Base-by-base conservation (phyloP, 2,329 filamentous ascomycete species). In the Aspergillus clavatus region DNA sequence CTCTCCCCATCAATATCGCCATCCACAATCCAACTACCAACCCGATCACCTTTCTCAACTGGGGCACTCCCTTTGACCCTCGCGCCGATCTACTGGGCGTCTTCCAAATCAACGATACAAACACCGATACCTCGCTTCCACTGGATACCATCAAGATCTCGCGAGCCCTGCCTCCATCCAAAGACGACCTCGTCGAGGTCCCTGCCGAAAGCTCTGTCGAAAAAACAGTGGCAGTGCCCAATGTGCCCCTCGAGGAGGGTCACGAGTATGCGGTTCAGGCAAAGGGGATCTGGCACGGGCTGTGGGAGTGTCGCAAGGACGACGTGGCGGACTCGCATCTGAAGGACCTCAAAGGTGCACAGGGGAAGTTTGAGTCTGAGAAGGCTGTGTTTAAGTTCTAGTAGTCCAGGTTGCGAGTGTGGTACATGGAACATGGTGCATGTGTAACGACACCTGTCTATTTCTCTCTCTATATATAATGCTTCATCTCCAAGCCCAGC, bases 21-120 rank as follows among this genome's bases (percentile, higher is more conserved):
- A 43, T 66, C 16, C 43, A 53, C 21, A 70, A 69, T 31, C 47
- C 52, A 1, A 56, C 59, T 0, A 38, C 55, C 4, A 39, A 54
- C 2, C 43, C 60, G 11, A 43, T 69, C 11, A 70, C 61, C 1
- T 35, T 72, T 4, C 52, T 72, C 3, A 59, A 52, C 47, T 72
- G 68, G 68, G 60, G 57, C 3, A 66, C 57, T 4, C 67, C 66
- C 1, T 53, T 71, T 3, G 69, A 71, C 40, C 47, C 55, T 5
- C 52, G 49, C 5, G 66, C 65, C 5, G 52, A 52, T 16, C 43
- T 60, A 5, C 52, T 66, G n/a, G 59, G 62, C 5, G 42, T 66
- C 12, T 67, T 67, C 36, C 44, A 57, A 10, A 43, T 66, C 5
- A 51, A 43, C 26, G 61, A 67, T 40, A 49, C 46, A 24, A 47